Base-by-base conservation (phyloP, 139 green algal species). In the Monoraphidium neglectum region DNA sequence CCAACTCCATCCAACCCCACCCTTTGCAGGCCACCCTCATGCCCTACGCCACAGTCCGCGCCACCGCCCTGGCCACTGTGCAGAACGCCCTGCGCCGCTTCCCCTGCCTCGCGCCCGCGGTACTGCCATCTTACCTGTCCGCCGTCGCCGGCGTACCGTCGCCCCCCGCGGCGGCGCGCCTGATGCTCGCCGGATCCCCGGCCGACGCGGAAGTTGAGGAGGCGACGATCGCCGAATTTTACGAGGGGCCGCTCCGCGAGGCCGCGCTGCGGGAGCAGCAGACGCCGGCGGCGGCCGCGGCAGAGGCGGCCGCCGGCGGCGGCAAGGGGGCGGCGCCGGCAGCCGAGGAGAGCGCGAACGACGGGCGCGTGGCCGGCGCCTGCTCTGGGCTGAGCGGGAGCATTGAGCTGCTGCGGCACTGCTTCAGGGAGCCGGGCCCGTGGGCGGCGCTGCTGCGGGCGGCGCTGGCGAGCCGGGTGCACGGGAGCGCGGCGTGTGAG, bases 21-120 rank as follows among this genome's bases (percentile, higher is more conserved):
- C 5, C 21, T 63, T 5, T 76, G 76, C 38, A 28, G 33, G 36
- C 76, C 32, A 72, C 76, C 1, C 66, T 90, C 59, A 64, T 82
- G 71, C 79, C 76, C 33, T 88, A 90, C 84, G 51, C 63, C 46
- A 65, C 28, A 4, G 63, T 86, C 10, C 40, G 74, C 30, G 68
- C 32, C 40, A 56, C 28, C 5, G 68, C 82, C 0, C 13, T 68
- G 33, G 28, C 32, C 26, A 59, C 82, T 4, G 56, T 95, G 61
- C 83, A 87, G 16, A n/a, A 62, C 1, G 63, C 56, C 35, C 47
- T 82, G 36, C 94, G 93, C 84, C 83, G 87, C n/a, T 94, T 89
- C 78, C 77, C 88, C 21, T 70, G 33, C 26, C 74, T 94, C 38
- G 81, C 73, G 24, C 74, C 76, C 26, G 32, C 67, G 23, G 36